A percentile compares a stretch with the other conserved stretches of the same genome.
Conservation (phyloP, 306 rosid genomes). For the Quercus ilex region DNA sequence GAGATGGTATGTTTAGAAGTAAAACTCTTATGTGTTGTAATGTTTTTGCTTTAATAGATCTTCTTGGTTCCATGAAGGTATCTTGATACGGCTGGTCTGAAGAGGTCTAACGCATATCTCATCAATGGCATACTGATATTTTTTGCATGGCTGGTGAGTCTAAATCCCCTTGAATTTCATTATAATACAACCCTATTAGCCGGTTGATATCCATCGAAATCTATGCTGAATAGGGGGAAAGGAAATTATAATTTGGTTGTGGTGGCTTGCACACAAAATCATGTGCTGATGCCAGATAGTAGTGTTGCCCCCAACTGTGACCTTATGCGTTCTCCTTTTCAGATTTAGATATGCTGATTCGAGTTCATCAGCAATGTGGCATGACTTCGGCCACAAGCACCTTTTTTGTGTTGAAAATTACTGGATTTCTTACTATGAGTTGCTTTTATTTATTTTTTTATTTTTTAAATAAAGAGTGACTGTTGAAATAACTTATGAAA, state of each 20-base stretch:
- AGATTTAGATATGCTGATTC: not conserved
- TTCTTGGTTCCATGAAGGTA: constrained; percentile 58
- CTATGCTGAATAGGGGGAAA: no score
- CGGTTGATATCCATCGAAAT: not conserved
- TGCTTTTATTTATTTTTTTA: not conserved
- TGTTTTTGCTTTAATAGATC: constrained; percentile 10
- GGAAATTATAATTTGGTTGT: not conserved
- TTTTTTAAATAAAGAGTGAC: constrained; percentile 7
- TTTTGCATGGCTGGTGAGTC: constrained; percentile 90
- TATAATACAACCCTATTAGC: not conserved
- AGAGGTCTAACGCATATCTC: constrained; percentile 71
- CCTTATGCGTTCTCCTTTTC: not conserved
- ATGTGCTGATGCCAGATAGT: not conserved
- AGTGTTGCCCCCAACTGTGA: not conserved
- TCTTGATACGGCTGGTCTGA: constrained; percentile 93
- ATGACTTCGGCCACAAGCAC: not conserved
- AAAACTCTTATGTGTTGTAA: not conserved
- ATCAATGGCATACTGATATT: constrained; percentile 88
- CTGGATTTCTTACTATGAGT: not conserved
- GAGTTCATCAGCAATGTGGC: not conserved
- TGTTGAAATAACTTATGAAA: constrained; percentile 17
- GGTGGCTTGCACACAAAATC: not conserved
- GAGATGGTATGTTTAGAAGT: constrained; percentile 71
- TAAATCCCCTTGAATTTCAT: not conserved
- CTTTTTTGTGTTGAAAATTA: not conserved